Evolutionary conservation across 345 rosid species (phyloP).

Genomic region (Abelmoschus esculentus): DNA sequence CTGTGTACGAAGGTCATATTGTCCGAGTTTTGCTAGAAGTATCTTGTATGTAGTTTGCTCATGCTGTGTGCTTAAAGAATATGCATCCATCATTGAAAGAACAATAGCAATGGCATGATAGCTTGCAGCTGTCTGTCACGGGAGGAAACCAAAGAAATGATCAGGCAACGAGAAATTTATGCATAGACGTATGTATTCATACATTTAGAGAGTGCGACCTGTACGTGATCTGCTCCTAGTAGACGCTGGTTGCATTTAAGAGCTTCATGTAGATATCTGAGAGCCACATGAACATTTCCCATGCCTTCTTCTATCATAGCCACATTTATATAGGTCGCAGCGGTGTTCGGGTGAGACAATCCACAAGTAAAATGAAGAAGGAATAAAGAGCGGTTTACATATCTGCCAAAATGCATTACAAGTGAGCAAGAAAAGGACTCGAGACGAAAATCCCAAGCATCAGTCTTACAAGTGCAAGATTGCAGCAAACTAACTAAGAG

Average conservation of each 20-base stretch:
- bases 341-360: slow-evolving; percentile 65
- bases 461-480: neutral
- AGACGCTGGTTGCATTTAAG: slow-evolving; percentile 66
- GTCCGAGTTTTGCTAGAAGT: slow-evolving; percentile 55
- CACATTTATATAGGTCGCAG: slow-evolving; percentile 63
- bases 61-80: slow-evolving; percentile 57
- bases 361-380: slow-evolving; percentile 71
- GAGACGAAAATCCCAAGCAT: neutral
- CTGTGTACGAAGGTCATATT: slow-evolving; percentile 64
- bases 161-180: neutral
- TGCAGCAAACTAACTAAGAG: neutral
- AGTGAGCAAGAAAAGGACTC: slow-evolving; percentile 1
- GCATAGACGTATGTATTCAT: neutral
- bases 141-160: slow-evolving; percentile 7
- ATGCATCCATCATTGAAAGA: slow-evolving; percentile 67
- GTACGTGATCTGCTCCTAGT: slow-evolving; percentile 61
- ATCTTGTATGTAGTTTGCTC: slow-evolving; percentile 63
- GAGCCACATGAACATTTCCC: slow-evolving; percentile 69
- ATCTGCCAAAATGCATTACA: slow-evolving; percentile 32
- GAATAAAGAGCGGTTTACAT: slow-evolving; percentile 62
- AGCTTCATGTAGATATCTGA: slow-evolving; percentile 66
- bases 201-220: slow-evolving; percentile 27
- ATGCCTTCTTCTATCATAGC: slow-evolving; percentile 82
- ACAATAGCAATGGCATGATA: slow-evolving; percentile 77
- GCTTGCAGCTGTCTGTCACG: slow-evolving; percentile 56